A percentile compares a stretch with the other conserved stretches of the same genome.
Conservation (phyloP, 441 rosid species). For the Metrosideros polymorpha region DNA sequence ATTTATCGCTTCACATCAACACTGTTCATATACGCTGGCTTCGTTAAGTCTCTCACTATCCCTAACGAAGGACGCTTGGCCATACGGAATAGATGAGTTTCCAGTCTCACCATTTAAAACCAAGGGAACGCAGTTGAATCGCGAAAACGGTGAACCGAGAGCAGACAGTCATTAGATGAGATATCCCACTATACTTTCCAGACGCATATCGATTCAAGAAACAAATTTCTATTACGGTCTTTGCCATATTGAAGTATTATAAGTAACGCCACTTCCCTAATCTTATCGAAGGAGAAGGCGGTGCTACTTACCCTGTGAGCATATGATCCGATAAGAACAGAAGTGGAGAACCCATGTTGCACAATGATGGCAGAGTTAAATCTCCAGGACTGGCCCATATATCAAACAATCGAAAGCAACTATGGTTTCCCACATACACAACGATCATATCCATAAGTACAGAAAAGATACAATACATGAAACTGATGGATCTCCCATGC, state of each 20-base stretch:
- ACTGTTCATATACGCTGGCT: neutral
- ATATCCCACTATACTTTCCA: too few relatives aligned
- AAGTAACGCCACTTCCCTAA: neutral
- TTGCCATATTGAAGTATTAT: neutral
- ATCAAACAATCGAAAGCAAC: neutral
- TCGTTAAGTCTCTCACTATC: neutral
- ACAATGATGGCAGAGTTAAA: neutral
- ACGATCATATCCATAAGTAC: neutral
- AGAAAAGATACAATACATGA: neutral
- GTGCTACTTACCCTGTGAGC: too few relatives aligned
- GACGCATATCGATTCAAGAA: too few relatives aligned
- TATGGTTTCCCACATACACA: neutral
- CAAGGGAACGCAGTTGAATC: neutral
- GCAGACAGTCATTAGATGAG: too few relatives aligned
- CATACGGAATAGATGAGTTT: neutral
- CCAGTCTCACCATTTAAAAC: neutral
- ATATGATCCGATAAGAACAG: neutral
- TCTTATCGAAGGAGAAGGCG: neutral
- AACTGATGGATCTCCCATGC: neutral
- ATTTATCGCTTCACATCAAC: neutral
- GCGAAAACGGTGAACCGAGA: too few relatives aligned
- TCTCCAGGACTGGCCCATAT: neutral
- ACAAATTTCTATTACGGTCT: too few relatives aligned
- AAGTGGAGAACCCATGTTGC: neutral
- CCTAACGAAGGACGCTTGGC: neutral